Evolutionary conservation across 352 stramenopile genomes (phyloP).

Genomic region (Phytophthora syringae): DNA sequence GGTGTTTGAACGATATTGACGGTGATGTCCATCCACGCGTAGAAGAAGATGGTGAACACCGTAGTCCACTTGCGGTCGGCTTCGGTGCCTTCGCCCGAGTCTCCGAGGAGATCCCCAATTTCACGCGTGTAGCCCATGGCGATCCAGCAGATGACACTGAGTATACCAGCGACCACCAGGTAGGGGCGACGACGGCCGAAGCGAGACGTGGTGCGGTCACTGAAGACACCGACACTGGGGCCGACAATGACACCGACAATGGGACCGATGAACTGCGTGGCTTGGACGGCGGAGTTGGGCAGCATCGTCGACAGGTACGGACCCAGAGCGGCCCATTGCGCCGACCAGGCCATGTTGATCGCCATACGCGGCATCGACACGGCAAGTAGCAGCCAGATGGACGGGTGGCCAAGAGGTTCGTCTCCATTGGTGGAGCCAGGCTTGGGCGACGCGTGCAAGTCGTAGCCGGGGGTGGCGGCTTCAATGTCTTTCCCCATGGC

Average conservation of each 20-base stretch:
- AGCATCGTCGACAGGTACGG: constrained; percentile 55
- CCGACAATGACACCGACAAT: constrained; percentile 36
- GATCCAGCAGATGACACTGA: constrained; percentile 54
- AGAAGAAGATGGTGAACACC: constrained; percentile 37
- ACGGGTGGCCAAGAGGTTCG: constrained; percentile 35
- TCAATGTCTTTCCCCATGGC: constrained; percentile 35
- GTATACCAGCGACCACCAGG: constrained; percentile 42
- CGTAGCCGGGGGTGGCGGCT: constrained; percentile 30
- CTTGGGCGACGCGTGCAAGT: constrained; percentile 30
- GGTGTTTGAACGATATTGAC: constrained; percentile 36
- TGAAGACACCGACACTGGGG: constrained; percentile 35
- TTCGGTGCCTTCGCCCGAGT: constrained; percentile 13
- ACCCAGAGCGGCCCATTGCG: constrained; percentile 41
- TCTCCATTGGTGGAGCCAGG: constrained; percentile 29
- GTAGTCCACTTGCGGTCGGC: constrained; percentile 32
- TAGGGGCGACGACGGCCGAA: constrained; percentile 49
- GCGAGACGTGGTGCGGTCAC: constrained; percentile 44
- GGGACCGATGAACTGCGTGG: constrained; percentile 3
- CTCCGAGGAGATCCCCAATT: constrained; percentile 31
- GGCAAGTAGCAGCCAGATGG: constrained; percentile 8
- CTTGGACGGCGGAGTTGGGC: constrained; percentile 41
- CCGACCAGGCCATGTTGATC: constrained; percentile 41
- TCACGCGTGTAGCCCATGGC: constrained; percentile 58
- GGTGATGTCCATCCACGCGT: constrained; percentile 42
- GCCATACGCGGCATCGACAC: constrained; percentile 38